Percentiles rank a stretch among this genome's conserved stretches.
Evolutionary conservation across 1,284 basidiomycete genomes (phyloP).

Genomic region (Cutaneotrichosporon mucoides): DNA sequence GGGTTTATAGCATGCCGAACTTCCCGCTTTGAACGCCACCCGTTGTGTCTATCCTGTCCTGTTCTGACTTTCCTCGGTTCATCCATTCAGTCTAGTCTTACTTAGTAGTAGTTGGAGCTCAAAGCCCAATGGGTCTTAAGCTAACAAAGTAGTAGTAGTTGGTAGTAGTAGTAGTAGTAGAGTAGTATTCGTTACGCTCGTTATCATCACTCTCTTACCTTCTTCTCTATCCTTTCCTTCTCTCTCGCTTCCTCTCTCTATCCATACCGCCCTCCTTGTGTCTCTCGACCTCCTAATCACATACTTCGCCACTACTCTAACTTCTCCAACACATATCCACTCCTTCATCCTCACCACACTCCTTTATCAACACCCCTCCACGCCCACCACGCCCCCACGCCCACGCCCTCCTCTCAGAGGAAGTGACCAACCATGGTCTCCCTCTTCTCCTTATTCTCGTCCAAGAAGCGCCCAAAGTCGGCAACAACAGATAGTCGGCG

Average conservation of each 20-base stretch:
- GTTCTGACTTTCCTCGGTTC: too few relatives aligned
- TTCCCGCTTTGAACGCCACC: neutral
- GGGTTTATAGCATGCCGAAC: neutral
- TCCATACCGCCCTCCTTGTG: neutral
- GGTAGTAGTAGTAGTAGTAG: too few relatives aligned
- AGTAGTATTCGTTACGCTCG: too few relatives aligned
- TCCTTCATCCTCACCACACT: neutral
- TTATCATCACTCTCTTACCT: neutral
- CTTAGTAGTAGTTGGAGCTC: too few relatives aligned
- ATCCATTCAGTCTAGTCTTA: too few relatives aligned
- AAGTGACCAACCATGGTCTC: conserved; percentile 29
- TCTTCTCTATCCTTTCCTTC: neutral
- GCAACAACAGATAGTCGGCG: neutral
- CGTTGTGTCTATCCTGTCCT: too few relatives aligned
- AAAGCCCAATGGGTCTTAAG: too few relatives aligned
- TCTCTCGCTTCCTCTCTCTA: neutral
- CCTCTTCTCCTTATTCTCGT: conserved; percentile 33
- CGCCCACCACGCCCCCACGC: neutral
- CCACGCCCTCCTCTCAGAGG: neutral
- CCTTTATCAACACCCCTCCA: neutral
- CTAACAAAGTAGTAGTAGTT: too few relatives aligned
- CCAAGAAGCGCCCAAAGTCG: conserved; percentile 28
- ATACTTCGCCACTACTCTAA: neutral
- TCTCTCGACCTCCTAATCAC: neutral
- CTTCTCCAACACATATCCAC: neutral